Conservation (phyloP, 1,139 yeast species). For the Blastobotrys apis region DNA sequence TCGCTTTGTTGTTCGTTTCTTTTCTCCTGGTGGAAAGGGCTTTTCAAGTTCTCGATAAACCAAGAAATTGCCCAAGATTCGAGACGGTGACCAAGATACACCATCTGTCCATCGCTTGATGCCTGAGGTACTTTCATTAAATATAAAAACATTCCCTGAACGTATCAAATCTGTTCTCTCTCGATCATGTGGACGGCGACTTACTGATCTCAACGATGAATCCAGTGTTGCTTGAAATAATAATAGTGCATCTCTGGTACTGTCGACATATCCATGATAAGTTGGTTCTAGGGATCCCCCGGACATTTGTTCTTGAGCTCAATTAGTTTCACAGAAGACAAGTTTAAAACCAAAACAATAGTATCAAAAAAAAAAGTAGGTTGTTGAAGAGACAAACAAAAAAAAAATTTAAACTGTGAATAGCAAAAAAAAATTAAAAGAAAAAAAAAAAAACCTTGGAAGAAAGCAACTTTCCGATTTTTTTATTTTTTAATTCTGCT, state of each 20-base stretch:
- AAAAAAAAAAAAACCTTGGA: too few relatives aligned
- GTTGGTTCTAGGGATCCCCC: slow-evolving; percentile 45
- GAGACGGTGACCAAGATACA: slow-evolving; percentile 83
- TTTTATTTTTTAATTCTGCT: too few relatives aligned
- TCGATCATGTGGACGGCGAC: slow-evolving; percentile 76
- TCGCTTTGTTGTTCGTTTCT: slow-evolving; percentile 35
- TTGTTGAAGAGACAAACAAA: neutral
- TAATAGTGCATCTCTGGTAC: slow-evolving; percentile 77
- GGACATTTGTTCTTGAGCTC: neutral
- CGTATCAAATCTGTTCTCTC: slow-evolving; percentile 63
- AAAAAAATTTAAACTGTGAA: neutral
- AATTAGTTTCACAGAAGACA: neutral
- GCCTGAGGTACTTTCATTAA: slow-evolving; percentile 76
- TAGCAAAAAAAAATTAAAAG: too few relatives aligned
- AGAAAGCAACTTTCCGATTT: too few relatives aligned
- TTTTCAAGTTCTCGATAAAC: slow-evolving; percentile 77
- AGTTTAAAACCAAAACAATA: neutral
- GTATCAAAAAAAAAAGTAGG: neutral
- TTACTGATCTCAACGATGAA: slow-evolving; percentile 58
- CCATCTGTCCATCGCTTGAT: slow-evolving; percentile 96
- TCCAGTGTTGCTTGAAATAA: slow-evolving; percentile 75
- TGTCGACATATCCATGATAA: slow-evolving; percentile 70
- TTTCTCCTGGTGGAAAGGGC: slow-evolving; percentile 42
- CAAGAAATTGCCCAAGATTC: slow-evolving; percentile 77
- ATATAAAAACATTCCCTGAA: slow-evolving; percentile 80